These are phyloP conservation scores for Tetrastigma voinierianum DNA, from an alignment of 164 flowering plant genomes.

Conservation along the genomic window DNA sequence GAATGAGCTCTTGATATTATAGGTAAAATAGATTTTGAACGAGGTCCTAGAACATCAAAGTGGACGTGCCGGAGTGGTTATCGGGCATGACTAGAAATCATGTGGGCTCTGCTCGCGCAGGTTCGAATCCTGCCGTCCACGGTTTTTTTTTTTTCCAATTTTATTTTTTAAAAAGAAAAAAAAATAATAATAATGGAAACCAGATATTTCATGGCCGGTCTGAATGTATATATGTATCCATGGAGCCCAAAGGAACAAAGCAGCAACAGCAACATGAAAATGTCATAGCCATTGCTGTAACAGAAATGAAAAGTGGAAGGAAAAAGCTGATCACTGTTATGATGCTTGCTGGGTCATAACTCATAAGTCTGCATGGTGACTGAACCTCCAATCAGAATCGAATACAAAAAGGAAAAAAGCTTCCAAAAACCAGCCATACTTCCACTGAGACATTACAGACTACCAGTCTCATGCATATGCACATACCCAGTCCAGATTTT, in stretches of 20 bases:
- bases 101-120: constrained; percentile 99
- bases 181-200: too few relatives aligned
- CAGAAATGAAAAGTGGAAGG: constrained; percentile 3
- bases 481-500: constrained; percentile 10
- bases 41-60: too few relatives aligned
- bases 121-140: constrained; percentile 99
- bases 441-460: constrained; percentile 15
- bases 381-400: not conserved
- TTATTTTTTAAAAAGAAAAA: too few relatives aligned
- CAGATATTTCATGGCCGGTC: too few relatives aligned
- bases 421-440: not conserved
- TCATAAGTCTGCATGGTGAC: not conserved
- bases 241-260: too few relatives aligned
- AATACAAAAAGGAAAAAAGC: constrained; percentile 6
- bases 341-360: too few relatives aligned
- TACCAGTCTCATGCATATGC: constrained; percentile 11
- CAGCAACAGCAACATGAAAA: too few relatives aligned
- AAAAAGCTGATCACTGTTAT: not conserved
- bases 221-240: too few relatives aligned
- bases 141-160: constrained; percentile 12
- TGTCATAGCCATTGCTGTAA: too few relatives aligned
- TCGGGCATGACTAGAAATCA: constrained; percentile 99
- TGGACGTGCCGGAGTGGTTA: constrained; percentile 99
- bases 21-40: too few relatives aligned
- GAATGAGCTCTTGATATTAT: too few relatives aligned